Conservation (phyloP, 2,329 filamentous ascomycete species). For the Rugonectria rugulosa region DNA sequence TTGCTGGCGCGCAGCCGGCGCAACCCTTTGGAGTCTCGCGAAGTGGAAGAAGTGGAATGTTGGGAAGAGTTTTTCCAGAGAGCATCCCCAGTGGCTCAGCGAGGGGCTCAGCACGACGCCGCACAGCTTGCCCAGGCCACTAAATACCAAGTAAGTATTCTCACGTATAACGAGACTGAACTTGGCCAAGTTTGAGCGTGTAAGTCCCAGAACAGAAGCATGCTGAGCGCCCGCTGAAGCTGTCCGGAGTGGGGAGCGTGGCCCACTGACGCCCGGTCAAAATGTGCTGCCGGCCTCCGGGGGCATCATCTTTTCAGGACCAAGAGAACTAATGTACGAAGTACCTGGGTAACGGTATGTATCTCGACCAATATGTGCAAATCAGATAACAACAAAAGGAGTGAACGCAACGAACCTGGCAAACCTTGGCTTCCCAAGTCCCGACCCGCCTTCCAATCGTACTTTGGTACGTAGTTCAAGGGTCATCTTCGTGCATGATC, state of each 20-base stretch:
- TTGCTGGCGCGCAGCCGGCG: slow-evolving; percentile 36
- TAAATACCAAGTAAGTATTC: too few relatives aligned
- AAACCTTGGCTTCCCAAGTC: slow-evolving; percentile 21
- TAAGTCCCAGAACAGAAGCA: slow-evolving; percentile 1
- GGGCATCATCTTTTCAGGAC: slow-evolving; percentile 8
- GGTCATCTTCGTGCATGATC: slow-evolving; percentile 36
- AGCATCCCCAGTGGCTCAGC: slow-evolving; percentile 36
- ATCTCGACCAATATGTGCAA: not conserved
- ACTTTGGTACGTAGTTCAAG: slow-evolving; percentile 34
- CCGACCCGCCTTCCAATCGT: slow-evolving; percentile 10
- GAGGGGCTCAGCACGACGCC: slow-evolving; percentile 26
- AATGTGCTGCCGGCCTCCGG: slow-evolving; percentile 27
- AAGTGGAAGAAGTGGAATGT: slow-evolving; percentile 44
- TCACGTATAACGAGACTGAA: too few relatives aligned
- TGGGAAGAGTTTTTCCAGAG: slow-evolving; percentile 40
- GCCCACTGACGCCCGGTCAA: slow-evolving; percentile 28
- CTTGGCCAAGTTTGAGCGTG: not conserved
- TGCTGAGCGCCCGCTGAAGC: slow-evolving; percentile 17
- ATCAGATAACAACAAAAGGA: slow-evolving; percentile 10
- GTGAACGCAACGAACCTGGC: slow-evolving; percentile 14
- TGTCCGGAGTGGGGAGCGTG: slow-evolving; percentile 19
- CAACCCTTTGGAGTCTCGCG: slow-evolving; percentile 35
- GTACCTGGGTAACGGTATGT: not conserved
- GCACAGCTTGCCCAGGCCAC: slow-evolving; percentile 11
- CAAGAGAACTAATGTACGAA: not conserved